Evolutionary conservation across 225 moss, liverwort and hornwort species (phyloP).

Genomic region (Bryum argenteum): DNA sequence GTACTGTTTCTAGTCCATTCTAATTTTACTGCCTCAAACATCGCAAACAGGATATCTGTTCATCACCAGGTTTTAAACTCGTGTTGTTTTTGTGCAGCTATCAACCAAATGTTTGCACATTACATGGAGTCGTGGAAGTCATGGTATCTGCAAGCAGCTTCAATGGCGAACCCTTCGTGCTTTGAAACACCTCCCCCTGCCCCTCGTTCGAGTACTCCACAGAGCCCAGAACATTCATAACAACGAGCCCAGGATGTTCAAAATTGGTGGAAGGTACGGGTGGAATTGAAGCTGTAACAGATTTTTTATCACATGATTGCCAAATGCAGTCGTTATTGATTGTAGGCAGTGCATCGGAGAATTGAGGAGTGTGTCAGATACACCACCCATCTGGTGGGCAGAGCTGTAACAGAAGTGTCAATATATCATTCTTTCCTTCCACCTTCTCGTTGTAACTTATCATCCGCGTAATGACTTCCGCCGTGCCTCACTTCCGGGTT

Average conservation of each 20-base stretch:
- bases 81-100: conserved; percentile 48
- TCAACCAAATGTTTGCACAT: conserved; percentile 78
- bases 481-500: neutral
- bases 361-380: conserved; percentile 34
- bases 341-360: conserved; percentile 42
- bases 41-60: neutral
- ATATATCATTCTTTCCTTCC: conserved; percentile 48
- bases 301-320: conserved; percentile 54
- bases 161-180: conserved; percentile 48
- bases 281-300: conserved; percentile 33
- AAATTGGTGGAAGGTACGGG: conserved; percentile 25
- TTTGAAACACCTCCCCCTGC: conserved; percentile 62
- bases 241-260: conserved; percentile 22
- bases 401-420: conserved; percentile 57
- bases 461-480: neutral
- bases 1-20: neutral
- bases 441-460: neutral
- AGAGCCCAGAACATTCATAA: conserved; percentile 49
- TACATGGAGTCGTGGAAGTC: conserved; percentile 88
- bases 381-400: conserved; percentile 43
- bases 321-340: conserved; percentile 47
- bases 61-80: conserved; percentile 3
- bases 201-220: conserved; percentile 54
- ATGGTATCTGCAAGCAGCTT: conserved; percentile 68
- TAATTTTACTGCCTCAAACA: neutral